Evolutionary conservation across 805 yeast species (phyloP), one percentile per base, ranked within the genome.

Genomic region (Citeromyces matritensis): DNA sequence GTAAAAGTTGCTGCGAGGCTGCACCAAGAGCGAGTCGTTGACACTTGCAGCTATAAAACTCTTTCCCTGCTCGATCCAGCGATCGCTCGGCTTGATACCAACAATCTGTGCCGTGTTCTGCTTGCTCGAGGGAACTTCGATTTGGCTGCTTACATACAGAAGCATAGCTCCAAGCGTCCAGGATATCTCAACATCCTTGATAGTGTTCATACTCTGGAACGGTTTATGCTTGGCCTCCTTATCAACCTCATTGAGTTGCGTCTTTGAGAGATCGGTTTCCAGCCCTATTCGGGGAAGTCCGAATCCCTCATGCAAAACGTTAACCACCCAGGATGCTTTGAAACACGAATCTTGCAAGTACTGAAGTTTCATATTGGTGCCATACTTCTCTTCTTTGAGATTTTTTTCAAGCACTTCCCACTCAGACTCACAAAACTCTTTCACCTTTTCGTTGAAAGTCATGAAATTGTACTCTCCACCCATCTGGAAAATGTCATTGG

Each of bases 121-220:
- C n/a, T n/a, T n/a, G n/a, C n/a, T n/a, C n/a, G n/a, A n/a, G n/a
- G n/a, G n/a, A 2, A 38, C 14, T 5, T 57, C 49, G 5, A 82
- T 62, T 39, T 73, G 74, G 10, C 86, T 69, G 0, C 94, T 73
- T 0, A 95, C 95, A 49, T 74, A 82, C 9, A 88, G 50, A 4
- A 91, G 48, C 17, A 86, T 84, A 44, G 80, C 77, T 4, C 98
- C 99, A 24, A 91, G 49, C 0, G 97, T 88, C 99, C 99, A 91
- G 0, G 95, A 80, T 11, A 91, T 58, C 41, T 91, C 98, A 4
- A 73, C 70, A 2, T 93, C 95, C 36, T 82, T 67, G 23, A 91
- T 71, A 11, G 74, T 64, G 34, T 77, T 75, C 0, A 91, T 85
- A 37, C 93, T 78, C 51, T 79, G 84, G 53, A 91, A 85, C 0